Evolutionary conservation across 2,329 filamentous ascomycete species (phyloP), one percentile per base, ranked within the genome.

Genomic region (Diaporthe amygdali): DNA sequence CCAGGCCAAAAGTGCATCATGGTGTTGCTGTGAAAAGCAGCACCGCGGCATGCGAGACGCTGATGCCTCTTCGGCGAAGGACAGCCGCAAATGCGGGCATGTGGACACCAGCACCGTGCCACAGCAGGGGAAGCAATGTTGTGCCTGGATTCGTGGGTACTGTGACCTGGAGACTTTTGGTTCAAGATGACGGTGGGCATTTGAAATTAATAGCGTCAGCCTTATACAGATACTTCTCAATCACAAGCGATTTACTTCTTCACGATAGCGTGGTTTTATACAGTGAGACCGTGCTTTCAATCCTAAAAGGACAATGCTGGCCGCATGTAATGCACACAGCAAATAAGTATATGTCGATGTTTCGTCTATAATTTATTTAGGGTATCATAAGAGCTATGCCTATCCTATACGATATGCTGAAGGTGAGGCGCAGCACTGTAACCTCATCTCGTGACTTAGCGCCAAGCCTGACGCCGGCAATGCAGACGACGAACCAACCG

Each of bases 331-430:
- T 32, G 22, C 8, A 34, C 0, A 32, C 10, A 32, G 41, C 37
- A 30, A 54, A 10, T 15, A 37, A 20, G 1, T 25, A 27, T 25
- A 2, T 5, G 22, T 17, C 1, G 6, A 27, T 25, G 12, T 49
- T 39, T 30, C 17, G 17, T 56, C 39, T 49, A 46, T 56, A 67
- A 10, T 56, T 37, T 32, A 32, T 67, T 27, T 32, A 32, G 69
- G 69, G 69, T 71, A 71, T 71, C 69, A 71, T 67, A 7, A 55
- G 15, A 51, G 17, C 25, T 41, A 70, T 47, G 68, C 56, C 41
- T 59, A 41, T 41, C 22, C 30, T n/a, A 46, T 59, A 37, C 41
- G 39, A 9, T 27, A 46, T 56, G 52, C 32, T 52, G 63, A 51
- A 51, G 9, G 32, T 51, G 37, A 34, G 34, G 15, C 63, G 52